Evolutionary conservation across 1,139 yeast species (phyloP), one percentile per base, ranked within the genome.

Genomic region (Sugiyamaella paludigena): DNA sequence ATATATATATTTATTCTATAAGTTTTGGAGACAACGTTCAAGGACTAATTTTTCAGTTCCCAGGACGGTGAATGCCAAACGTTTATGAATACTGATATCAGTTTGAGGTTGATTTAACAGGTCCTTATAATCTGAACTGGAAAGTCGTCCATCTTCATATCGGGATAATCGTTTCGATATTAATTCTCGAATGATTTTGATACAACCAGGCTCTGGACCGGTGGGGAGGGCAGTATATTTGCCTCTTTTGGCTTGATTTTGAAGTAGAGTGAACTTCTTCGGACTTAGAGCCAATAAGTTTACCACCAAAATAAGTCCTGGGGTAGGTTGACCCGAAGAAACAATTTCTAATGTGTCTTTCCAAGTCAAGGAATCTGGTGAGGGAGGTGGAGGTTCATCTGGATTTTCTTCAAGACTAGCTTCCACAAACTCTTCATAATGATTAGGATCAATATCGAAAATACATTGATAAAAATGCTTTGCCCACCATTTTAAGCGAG

Each of bases 401-500:
- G 44, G 41, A 15, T 39, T 34, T 4, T 45, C 29, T 26, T 48
- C 52, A 26, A 31, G 28, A 9, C 38, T 45, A 12, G 50, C 56
- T 9, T 59, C 64, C 4, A 57, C 59, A 48, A 58, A 61, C 36
- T 60, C 67, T 58, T 13, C 67, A 63, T 50, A 64, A 49, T 60
- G 56, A 15, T 75, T 76, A 49, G 73, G 73, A n/a, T 75, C 62
- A 6, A 72, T 50, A 10, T 57, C 61, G 41, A 57, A 60, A 45
- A 66, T 61, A 33, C 64, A 45, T 7, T 69, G 74, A 55, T 75
- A 76, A 2, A 86, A 87, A 33, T 66, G 62, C 10, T 71, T 70
- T 33, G 78, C 78, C 77, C 87, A 82, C 92, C 92, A 86, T 19
- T 73, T 72, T 9, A 82, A 62, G 47, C 85, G 77, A 36, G 69